A percentile compares a stretch with the other conserved stretches of the same genome.
These are phyloP conservation scores for Sporothrix inflata DNA, from an alignment of 2,329 filamentous ascomycete species.

Conservation along the genomic window DNA sequence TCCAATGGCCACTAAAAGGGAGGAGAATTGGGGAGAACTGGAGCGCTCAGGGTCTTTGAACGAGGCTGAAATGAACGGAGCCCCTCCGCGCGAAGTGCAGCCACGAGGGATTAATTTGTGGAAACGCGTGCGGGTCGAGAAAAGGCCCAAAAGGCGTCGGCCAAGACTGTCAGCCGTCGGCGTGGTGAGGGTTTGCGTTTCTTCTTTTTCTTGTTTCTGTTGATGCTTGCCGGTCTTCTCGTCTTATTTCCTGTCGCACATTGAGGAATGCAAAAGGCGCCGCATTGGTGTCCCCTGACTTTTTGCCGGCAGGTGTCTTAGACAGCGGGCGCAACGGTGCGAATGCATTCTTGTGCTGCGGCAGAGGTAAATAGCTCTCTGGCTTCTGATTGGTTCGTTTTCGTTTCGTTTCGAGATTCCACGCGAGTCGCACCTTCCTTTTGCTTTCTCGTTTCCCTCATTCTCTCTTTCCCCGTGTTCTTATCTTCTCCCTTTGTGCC, in stretches of 20 bases:
- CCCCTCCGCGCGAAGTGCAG: background rate
- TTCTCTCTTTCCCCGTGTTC: background rate
- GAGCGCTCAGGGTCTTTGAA: background rate
- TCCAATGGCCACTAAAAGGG: background rate
- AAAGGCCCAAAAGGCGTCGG: background rate
- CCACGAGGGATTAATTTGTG: constrained; percentile 23
- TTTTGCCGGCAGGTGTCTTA: constrained; percentile 16
- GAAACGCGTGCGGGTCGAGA: background rate
- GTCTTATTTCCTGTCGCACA: background rate
- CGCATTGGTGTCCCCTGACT: constrained; percentile 1
- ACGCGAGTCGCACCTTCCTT: background rate
- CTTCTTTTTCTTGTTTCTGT: background rate
- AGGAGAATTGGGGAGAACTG: background rate
- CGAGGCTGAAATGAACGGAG: constrained; percentile 17
- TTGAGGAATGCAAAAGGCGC: constrained; percentile 10
- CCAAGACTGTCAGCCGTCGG: no score
- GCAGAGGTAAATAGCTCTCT: constrained; percentile 13
- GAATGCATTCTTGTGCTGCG: background rate
- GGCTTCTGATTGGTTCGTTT: background rate
- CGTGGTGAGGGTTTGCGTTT: no score
- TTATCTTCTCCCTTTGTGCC: background rate
- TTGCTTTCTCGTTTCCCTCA: background rate
- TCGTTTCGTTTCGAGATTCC: background rate
- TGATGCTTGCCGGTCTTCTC: background rate
- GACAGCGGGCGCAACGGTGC: constrained; percentile 23